Conservation (phyloP, 2,329 filamentous ascomycete species). For the Chalaropsis thielavioides region DNA sequence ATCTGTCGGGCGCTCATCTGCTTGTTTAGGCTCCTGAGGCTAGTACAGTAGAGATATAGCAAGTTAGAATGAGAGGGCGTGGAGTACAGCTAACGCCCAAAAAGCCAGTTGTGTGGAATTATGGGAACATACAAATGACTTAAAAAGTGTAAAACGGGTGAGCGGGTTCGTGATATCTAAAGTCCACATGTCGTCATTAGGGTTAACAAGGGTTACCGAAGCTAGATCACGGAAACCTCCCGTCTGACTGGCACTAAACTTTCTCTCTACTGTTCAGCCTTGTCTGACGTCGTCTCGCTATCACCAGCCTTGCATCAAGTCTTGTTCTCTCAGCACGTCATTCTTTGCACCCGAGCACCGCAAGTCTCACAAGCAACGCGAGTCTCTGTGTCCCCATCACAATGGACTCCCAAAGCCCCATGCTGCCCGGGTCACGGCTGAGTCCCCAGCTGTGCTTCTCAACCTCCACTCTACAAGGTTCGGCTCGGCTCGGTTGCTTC, state of each 20-base stretch:
- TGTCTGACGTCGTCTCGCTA: background rate
- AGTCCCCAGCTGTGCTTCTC: constrained; percentile 70
- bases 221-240: background rate
- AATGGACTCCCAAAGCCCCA: constrained; percentile 9
- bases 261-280: background rate
- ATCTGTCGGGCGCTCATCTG: background rate
- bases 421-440: constrained; percentile 25
- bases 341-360: background rate
- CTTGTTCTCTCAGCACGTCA: background rate
- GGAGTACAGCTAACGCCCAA: too few species aligned
- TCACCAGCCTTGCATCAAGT: background rate
- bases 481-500: constrained; percentile 18
- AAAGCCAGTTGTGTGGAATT: too few species aligned
- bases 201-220: background rate
- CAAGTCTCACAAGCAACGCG: background rate
- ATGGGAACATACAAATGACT: too few species aligned
- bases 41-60: background rate
- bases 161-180: background rate
- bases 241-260: background rate
- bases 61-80: too few species aligned
- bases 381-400: background rate
- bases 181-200: background rate
- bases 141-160: too few species aligned
- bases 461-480: constrained; percentile 53
- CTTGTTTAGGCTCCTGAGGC: background rate